These are phyloP conservation scores for Eimeria maxima DNA, from an alignment of 169 alveolate genomes.

Conservation along the genomic window DNA sequence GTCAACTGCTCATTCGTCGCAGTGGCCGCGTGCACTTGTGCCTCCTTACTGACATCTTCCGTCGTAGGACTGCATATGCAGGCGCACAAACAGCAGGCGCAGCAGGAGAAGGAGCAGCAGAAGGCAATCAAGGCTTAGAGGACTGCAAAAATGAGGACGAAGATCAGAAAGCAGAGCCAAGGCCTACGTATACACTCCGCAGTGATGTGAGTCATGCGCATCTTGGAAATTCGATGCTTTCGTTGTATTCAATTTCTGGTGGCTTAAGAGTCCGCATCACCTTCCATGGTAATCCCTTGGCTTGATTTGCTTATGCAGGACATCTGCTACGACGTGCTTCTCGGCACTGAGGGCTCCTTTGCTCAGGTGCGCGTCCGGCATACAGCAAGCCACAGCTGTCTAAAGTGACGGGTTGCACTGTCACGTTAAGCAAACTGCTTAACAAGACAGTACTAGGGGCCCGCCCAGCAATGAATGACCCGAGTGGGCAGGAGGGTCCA, in stretches of 20 bases:
- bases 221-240: not conserved
- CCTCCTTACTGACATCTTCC: conserved; percentile 29
- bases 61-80: not conserved
- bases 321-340: conserved; percentile 73
- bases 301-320: not conserved
- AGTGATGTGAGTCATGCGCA: conserved; percentile 2
- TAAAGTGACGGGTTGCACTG: not conserved
- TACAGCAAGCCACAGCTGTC: not conserved
- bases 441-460: no score
- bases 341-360: conserved; percentile 79
- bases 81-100: not conserved
- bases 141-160: not conserved
- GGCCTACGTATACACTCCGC: not conserved
- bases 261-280: not conserved
- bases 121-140: not conserved
- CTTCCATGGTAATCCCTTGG: not conserved
- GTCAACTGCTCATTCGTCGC: conserved; percentile 73
- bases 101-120: not conserved
- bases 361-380: conserved; percentile 68
- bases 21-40: conserved; percentile 82
- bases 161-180: not conserved
- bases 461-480: not conserved
- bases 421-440: no score
- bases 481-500: not conserved
- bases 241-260: not conserved